Evolutionary conservation across 176 grass and related monocot species (phyloP).

Genomic region (Areca catechu): DNA sequence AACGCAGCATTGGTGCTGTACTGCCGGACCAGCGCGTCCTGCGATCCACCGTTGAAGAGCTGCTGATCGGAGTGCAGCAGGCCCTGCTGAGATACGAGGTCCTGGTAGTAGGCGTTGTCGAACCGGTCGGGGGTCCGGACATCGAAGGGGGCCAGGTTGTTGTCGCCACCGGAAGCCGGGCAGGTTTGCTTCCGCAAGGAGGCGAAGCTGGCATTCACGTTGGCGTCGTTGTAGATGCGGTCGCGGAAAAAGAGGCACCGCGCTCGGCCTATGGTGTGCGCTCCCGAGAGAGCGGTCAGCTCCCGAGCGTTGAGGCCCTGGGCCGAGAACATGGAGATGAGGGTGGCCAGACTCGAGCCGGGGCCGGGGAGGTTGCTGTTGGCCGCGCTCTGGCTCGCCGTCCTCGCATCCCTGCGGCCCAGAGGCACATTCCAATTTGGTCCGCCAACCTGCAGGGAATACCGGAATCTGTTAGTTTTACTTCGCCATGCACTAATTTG

Average conservation of each 20-base stretch:
- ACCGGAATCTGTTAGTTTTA: neutral
- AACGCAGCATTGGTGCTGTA: constrained; percentile 2
- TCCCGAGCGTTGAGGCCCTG: constrained; percentile 47
- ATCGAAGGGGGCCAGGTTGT: constrained; percentile 5
- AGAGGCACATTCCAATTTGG: constrained; percentile 59
- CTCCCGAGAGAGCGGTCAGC: constrained; percentile 68
- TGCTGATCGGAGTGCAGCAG: constrained; percentile 22
- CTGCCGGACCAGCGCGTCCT: constrained; percentile 3
- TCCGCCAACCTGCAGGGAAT: constrained; percentile 48
- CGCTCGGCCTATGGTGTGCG: constrained; percentile 63
- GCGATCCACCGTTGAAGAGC: constrained; percentile 8
- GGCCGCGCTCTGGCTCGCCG: constrained; percentile 31
- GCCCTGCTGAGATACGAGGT: neutral
- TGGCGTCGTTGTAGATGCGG: constrained; percentile 57
- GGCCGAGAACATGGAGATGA: constrained; percentile 35
- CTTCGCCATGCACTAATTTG: neutral
- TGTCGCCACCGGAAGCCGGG: constrained; percentile 4
- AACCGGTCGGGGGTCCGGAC: constrained; percentile 3
- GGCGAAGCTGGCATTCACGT: constrained; percentile 44
- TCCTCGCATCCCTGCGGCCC: constrained; percentile 42
- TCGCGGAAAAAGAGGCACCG: constrained; percentile 48
- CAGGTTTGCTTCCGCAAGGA: constrained; percentile 16
- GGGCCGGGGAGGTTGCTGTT: constrained; percentile 49
- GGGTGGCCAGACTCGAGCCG: constrained; percentile 25
- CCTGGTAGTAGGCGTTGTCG: constrained; percentile 9